Base-by-base conservation (phyloP, 163 green algal species). In the Scenedesmus sp. region DNA sequence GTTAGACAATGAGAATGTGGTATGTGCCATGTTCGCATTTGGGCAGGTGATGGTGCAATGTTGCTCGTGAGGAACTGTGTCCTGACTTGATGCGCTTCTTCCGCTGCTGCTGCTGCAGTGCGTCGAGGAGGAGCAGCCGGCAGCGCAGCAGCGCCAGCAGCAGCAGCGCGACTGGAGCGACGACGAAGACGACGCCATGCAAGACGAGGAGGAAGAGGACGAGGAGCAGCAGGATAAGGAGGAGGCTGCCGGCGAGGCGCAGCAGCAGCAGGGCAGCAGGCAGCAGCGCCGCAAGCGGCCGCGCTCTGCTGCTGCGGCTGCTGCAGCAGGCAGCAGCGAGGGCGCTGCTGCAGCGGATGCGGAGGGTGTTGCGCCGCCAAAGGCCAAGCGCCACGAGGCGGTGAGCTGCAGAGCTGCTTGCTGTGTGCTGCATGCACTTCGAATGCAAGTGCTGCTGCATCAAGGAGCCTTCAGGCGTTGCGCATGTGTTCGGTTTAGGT, bases 261-360 rank as follows among this genome's bases (percentile, higher is more conserved):
- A 87, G 87, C 87, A 59, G 66, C 70, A 70, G n/a, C 54, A 55
- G 74, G 55, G 55, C 23, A n/a, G 83, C 23, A 23, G 34, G 74
- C 34, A 67, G 81, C 87, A 91, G 87, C 87, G 57, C 13, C 74
- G 87, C 56, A 91, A 91, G 74, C 87, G 87, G 57, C 87, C 87
- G 18, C 74, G 87, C n/a, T 62, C 87, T 12, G 59, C 56, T 6
- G n/a, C 57, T 13, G 16, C 23, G 83, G 84, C 26, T 34, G 84
- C 60, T n/a, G 84, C 84, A 8, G 57, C 10, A 46, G 59, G 76
- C 81, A 60, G 87, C 87, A 66, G 74, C 74, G 70, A 79, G 66
- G 87, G 59, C n/a, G 85, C 64, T 55, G 87, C 56, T 62, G 87
- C 23, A 12, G 67, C 54, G 9, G 67, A 82, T 0, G 86, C 86